These are phyloP conservation scores for Solanum ossicruentum DNA, from an alignment of 257 asterid genomes.

Conservation along the genomic window DNA sequence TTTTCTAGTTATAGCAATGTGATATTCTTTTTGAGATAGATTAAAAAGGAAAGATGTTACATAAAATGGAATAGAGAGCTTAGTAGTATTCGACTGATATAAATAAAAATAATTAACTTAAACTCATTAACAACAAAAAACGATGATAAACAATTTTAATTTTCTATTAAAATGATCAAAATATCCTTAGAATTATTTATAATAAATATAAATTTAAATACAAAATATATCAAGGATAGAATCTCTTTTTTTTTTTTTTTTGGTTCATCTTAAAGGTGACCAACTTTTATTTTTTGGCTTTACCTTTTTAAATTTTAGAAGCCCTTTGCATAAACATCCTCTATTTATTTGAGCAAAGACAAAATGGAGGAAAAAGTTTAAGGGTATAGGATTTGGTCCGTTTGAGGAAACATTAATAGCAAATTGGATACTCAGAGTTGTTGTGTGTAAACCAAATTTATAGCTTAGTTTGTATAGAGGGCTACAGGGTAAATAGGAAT, in stretches of 20 bases:
- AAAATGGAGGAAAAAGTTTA: background rate
- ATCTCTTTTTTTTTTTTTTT: too few species aligned
- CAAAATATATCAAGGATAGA: background rate
- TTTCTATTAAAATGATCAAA: background rate
- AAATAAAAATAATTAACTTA: background rate
- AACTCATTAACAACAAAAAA: background rate
- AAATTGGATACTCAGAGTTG: background rate
- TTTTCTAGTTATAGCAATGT: too few species aligned
- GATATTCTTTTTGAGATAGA: too few species aligned
- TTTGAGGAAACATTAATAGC: background rate
- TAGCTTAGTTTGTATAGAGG: background rate
- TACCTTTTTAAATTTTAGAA: background rate
- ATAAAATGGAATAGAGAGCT: too few species aligned
- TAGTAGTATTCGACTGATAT: background rate
- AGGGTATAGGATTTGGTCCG: background rate
- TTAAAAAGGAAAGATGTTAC: too few species aligned
- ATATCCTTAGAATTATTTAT: background rate
- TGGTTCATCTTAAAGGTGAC: background rate
- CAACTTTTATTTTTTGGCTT: background rate
- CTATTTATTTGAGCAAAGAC: background rate
- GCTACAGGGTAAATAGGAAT: background rate
- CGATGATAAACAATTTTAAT: background rate
- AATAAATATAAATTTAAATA: background rate
- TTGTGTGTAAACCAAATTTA: background rate
- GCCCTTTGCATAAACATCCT: background rate